Evolutionary conservation across 2,329 filamentous ascomycete genomes (phyloP), one percentile per base, ranked within the genome.

Genomic region (Atkinsonella hypoxylon): DNA sequence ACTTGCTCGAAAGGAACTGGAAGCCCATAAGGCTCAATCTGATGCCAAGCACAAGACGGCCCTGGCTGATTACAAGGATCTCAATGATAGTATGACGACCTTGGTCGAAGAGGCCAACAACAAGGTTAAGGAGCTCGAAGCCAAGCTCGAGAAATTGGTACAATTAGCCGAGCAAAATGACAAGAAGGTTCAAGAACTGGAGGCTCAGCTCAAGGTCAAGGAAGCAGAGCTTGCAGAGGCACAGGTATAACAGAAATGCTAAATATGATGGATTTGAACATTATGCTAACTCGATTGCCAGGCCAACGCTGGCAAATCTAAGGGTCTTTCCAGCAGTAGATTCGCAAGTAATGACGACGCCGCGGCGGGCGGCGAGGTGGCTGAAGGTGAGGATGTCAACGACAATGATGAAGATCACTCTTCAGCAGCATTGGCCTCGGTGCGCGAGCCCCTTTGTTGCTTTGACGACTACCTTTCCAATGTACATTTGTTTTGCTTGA

Each of bases 361-460:
- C 46, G 64, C 65, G 56, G 60, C 64, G 44, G 58, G 66, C 57
- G 64, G 66, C 51, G 62, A 62, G 46, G 61, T 65, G 61, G 70
- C 69, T 63, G 75, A 76, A 77, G 78, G 76, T 77, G 79, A 82
- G 78, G 70, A 70, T 62, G 69, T 70, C 64, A 68, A 69, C 59
- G 73, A 78, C 61, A 79, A 70, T 64, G 69, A 70, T 60, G 74
- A 78, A 61, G 80, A 83, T 64, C 70, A 78, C 71, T 79, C 79
- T 67, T 83, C 80, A 63, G 71, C 74, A 64, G 81, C 80, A 67
- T 73, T 83, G 69, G 79, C 80, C 70, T 79, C 77, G 79, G 81
- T 84, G 77, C 75, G 81, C 71, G 62, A 67, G 66, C 69, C 73
- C 73, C 68, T 67, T 71, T 67, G 64, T 68, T 71, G 65, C 51